Evolutionary conservation across 179 eudicot species (phyloP).

Genomic region (Silene noctiflora): DNA sequence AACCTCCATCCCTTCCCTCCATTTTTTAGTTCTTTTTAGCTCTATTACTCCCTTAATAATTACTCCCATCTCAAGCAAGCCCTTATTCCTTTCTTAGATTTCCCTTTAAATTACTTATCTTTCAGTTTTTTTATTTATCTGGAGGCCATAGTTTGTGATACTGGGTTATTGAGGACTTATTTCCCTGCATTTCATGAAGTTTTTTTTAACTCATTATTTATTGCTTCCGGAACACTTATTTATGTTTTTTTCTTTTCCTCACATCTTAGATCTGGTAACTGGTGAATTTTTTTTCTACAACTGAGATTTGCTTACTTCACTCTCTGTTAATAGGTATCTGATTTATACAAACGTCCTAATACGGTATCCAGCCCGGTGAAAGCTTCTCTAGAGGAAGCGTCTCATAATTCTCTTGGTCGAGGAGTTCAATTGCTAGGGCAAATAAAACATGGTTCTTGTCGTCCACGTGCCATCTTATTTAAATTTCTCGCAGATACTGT

Average conservation of each 20-base stretch:
- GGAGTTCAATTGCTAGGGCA: slow-evolving; percentile 94
- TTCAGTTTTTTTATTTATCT: not conserved
- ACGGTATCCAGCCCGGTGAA: slow-evolving; percentile 68
- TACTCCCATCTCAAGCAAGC: no score
- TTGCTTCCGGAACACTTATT: not conserved
- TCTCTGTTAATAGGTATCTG: slow-evolving; percentile 57
- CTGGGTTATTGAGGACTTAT: not conserved
- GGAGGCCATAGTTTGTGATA: not conserved
- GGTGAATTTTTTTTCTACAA: not conserved
- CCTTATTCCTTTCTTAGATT: slow-evolving; percentile 7
- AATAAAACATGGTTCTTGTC: slow-evolving; percentile 92
- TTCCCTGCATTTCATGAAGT: not conserved
- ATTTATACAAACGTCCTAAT: slow-evolving; percentile 77
- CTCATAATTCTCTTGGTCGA: slow-evolving; percentile 45
- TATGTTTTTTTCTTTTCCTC: not conserved
- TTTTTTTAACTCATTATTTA: not conserved
- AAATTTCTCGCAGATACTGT: slow-evolving; percentile 96
- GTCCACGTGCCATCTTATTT: slow-evolving; percentile 93
- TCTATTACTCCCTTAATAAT: no score
- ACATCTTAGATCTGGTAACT: not conserved
- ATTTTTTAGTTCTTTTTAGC: no score
- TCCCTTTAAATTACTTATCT: slow-evolving; percentile 2
- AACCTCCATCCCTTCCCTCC: no score
- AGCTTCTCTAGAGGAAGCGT: slow-evolving; percentile 57
- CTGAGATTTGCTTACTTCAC: slow-evolving; percentile 11